Evolutionary conservation across 805 yeast species (phyloP), one percentile per base, ranked within the genome.

Genomic region (Metschnikowia bowlesiae): DNA sequence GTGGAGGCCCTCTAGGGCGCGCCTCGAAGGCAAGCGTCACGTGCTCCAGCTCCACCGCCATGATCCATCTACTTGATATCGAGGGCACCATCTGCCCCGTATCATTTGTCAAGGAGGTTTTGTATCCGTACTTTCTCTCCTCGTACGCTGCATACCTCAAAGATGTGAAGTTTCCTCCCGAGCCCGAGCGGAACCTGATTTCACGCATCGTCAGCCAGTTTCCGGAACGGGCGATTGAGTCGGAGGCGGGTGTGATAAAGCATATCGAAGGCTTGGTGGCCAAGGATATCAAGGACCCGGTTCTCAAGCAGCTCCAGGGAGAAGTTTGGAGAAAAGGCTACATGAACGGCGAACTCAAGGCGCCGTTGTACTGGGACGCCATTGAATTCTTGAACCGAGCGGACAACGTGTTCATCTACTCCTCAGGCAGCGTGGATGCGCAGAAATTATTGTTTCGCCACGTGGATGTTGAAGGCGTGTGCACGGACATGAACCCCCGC

Each of bases 1-100:
- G 22, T 22, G 22, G 22, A 22, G 22, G 22, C 22, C 22, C 5
- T 5, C 5, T 5, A 22, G 22, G 22, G 22, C 22, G 22, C 22
- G 22, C 22, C 22, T 22, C 22, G 1, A 1, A 22, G 22, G 22
- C 22, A 5, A 11, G 11, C 8, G 22, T 28, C 38, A 34, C 47
- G 38, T 44, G 32, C 39, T 2, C 33, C 47, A n/a, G 7, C 11
- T 10, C 9, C 34, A 11, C 34, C n/a, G n/a, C 41, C 32, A 55
- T 55, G 58, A 41, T 53, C 7, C 46, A 80, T 8, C 64, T 86
- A 2, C 73, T 90, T 6, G 96, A 89, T 57, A 89, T 89, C 34
- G 98, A 91, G 63, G 98, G 98, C 14, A 91, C 97, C 0, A 83
- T 91, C 31, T 91, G 97, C 62, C 91, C 97, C 3, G 90, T 91